Evolutionary conservation across 805 yeast species (phyloP), one percentile per base, ranked within the genome.

Genomic region (Metschnikowia corniflorae): DNA sequence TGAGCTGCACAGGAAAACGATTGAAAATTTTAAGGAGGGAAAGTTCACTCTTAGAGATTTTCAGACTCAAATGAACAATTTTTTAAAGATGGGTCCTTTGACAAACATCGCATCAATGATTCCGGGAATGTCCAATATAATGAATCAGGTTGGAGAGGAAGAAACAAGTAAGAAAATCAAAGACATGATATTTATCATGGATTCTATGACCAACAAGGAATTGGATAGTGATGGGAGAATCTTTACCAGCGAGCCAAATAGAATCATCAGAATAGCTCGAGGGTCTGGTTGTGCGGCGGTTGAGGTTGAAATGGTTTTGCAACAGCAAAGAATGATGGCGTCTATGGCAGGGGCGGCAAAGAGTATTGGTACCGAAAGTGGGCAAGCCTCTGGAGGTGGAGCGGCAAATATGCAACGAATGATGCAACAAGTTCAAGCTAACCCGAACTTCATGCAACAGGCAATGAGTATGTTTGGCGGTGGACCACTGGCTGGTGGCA

Each of bases 21-120:
- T 88, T 63, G 93, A 91, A 63, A 87, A 93, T 63, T 77, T 91
- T 58, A 88, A 86, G 62, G 93, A 93, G 57, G 98, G 98, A 40
- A 88, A 86, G 51, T 91, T 91, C 63, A 88, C 97, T 1, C 69
- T 91, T 37, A 72, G 86, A 44, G 97, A 93, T 62, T 78, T 91
- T 64, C 89, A 93, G 53, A 84, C 91, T 37, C 97, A 93, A 62
- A 84, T 91, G 94, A 83, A 84, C 59, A 91, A 89, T 49, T 84
- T 93, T 51, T 71, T 91, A 77, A 93, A 93, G 61, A 86, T 93
- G 95, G 98, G 98, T 2, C 97, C 97, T 3, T 65, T 91, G 36
- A 81, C 95, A 16, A 89, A 93, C 58, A 86, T 91, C 45, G 96
- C 97, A 3, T 78, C 83, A 36, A 91, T 91, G 97, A 80, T 91